Percentiles rank a stretch among this genome's conserved stretches.
phyloP scores from a whole-genome alignment of 2,329 filamentous ascomycete species.

The Botrytis fabae region DNA sequence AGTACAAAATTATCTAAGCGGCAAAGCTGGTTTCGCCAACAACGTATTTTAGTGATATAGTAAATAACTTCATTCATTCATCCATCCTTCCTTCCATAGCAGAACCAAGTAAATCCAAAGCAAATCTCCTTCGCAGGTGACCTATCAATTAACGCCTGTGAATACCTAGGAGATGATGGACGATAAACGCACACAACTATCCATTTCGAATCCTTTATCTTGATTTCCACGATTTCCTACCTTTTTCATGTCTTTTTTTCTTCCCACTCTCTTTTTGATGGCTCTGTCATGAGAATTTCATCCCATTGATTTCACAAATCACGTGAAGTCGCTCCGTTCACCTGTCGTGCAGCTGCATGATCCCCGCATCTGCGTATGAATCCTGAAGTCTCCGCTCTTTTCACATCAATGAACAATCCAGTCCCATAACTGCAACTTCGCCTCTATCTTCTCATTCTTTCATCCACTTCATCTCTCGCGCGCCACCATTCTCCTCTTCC shows the following conservation, averaged over 20 bases:
- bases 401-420: neutral
- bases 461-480: neutral
- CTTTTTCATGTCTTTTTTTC: neutral
- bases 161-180: neutral
- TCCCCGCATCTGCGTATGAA: neutral
- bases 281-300: neutral
- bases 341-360: neutral
- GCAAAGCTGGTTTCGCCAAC: neutral
- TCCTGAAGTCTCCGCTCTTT: neutral
- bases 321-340: neutral
- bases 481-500: neutral
- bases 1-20: neutral
- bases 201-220: neutral
- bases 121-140: constrained; percentile 4
- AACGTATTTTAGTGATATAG: neutral
- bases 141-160: constrained; percentile 1
- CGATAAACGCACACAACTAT: neutral
- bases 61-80: neutral
- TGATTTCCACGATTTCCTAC: neutral
- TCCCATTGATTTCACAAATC: neutral
- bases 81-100: neutral
- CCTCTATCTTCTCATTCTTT: neutral
- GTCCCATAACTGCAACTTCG: neutral
- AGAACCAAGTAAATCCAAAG: neutral
- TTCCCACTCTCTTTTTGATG: neutral